These are phyloP conservation scores for Strobilomyces echinocephalus DNA, from an alignment of 768 basidiomycete species.

Conservation along the genomic window DNA sequence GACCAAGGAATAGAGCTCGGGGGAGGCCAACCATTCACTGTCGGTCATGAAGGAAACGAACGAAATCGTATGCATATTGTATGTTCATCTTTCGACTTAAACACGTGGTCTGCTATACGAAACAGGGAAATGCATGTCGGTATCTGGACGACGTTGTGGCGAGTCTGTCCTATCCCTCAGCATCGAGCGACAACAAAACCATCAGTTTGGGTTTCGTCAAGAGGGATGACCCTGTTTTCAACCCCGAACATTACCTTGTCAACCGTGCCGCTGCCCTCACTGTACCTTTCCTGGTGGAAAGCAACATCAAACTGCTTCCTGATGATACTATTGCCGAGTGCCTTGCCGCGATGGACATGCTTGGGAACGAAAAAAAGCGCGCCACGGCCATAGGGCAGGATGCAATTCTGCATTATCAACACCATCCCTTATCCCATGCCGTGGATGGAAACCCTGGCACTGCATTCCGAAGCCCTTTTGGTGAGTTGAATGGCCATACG, in stretches of 20 bases:
- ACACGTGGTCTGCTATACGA: not conserved
- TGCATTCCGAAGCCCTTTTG: conserved; percentile 44
- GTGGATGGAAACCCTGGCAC: conserved; percentile 51
- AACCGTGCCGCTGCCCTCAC: conserved; percentile 40
- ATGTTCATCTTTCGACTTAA: conserved; percentile 22
- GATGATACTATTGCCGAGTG: conserved; percentile 20
- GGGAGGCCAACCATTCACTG: conserved; percentile 59
- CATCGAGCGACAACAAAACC: not conserved
- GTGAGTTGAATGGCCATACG: conserved; percentile 32
- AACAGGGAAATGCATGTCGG: conserved; percentile 42
- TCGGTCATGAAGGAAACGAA: conserved; percentile 51
- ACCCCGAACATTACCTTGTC: conserved; percentile 2
- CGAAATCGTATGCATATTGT: conserved; percentile 59
- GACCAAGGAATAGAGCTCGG: conserved; percentile 58
- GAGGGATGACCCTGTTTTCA: not conserved
- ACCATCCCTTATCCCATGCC: conserved; percentile 46
- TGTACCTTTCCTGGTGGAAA: conserved; percentile 47
- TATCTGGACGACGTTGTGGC: conserved; percentile 38
- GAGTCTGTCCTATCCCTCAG: not conserved
- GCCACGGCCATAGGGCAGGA: conserved; percentile 31
- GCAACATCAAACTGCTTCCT: conserved; percentile 46
- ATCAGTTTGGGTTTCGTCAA: conserved; percentile 8
- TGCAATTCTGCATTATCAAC: conserved; percentile 36
- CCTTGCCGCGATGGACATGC: conserved; percentile 35
- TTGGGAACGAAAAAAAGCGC: conserved; percentile 38